A percentile compares a stretch with the other conserved stretches of the same genome.
Evolutionary conservation across 2,329 filamentous ascomycete species (phyloP).

Genomic region (Colletotrichum higginsianum): DNA sequence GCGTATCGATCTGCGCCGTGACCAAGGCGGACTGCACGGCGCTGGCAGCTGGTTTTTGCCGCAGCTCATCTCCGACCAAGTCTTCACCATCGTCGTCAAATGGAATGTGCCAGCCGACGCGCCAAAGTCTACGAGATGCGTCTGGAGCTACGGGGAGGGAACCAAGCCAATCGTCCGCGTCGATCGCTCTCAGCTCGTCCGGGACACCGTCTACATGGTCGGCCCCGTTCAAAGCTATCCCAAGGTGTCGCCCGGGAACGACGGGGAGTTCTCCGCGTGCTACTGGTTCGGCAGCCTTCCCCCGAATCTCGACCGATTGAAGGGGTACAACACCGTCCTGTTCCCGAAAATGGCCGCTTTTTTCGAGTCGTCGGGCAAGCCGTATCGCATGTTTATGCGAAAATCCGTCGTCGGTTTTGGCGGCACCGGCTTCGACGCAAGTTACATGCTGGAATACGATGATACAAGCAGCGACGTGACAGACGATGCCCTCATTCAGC

Average conservation of each 20-base stretch:
- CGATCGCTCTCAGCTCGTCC: constrained; percentile 27
- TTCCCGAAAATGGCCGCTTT: constrained; percentile 35
- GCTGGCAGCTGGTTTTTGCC: constrained; percentile 41
- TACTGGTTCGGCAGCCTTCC: constrained; percentile 43
- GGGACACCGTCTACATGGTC: constrained; percentile 42
- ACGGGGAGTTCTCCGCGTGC: constrained; percentile 19
- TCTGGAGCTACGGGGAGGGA: constrained; percentile 43
- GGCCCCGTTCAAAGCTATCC: constrained; percentile 36
- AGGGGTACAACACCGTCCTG: constrained; percentile 37
- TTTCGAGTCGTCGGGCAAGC: constrained; percentile 23
- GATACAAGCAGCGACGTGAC: constrained; percentile 13
- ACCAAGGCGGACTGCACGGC: constrained; percentile 36
- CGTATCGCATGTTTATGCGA: constrained; percentile 42
- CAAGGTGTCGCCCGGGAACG: constrained; percentile 12
- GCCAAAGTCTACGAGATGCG: constrained; percentile 38
- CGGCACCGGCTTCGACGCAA: constrained; percentile 33
- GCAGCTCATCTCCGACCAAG: constrained; percentile 24
- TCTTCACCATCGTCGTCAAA: constrained; percentile 33
- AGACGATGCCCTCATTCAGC: constrained; percentile 22
- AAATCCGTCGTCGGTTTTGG: constrained; percentile 33
- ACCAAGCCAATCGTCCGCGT: constrained; percentile 29
- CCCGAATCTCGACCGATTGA: constrained; percentile 30
- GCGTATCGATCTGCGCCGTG: constrained; percentile 36
- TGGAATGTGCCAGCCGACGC: constrained; percentile 39
- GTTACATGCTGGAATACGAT: constrained; percentile 41